Evolutionary conservation across 495 filamentous ascomycete genomes (phyloP), one percentile per base, ranked within the genome.

Genomic region (Daldinia decipiens): DNA sequence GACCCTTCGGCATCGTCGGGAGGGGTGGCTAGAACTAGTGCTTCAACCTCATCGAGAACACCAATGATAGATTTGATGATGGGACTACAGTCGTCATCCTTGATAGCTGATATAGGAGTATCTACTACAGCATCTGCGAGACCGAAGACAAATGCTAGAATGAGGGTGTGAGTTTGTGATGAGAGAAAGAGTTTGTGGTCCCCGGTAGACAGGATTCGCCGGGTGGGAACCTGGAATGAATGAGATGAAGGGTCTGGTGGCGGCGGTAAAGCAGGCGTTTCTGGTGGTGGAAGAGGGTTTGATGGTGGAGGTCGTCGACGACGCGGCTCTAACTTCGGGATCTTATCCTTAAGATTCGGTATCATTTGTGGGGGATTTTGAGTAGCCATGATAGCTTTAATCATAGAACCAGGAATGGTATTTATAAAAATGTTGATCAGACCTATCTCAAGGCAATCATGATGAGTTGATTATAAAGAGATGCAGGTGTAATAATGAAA

Each of bases 1-100:
- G 93, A 97, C 27, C 92, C 92, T 43, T 89, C 91, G 70, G 92
- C 89, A 61, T 98, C 93, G 67, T 92, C 84, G 1, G 96, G 90
- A 1, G 96, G 96, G 52, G 90, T 88, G 29, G 85, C 79, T 1
- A 81, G 79, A 5, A 95, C 82, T 8, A 92, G 80, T 3, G 82
- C 77, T 57, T 90, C 87, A 11, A 92, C 85, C 32, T 86, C 82
- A 50, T 90, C 84, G 26, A 99, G 85, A 45, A 97, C 88, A 11
- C 76, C 68, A n/a, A 94, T 80, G 55, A 98, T 87, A 26, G 86
- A 84, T 59, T 79, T 77, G 59, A 97, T 82, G 40, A 85, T 71
- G 9, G 86, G 82, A 62, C 89, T 85, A 8, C 86, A 73, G 21
- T 86, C 81, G 11, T 79, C 78, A 17, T 87, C 81, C 12, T 84